Conservation (phyloP, 139 green algal species). For the Chlamydomonas incerta region DNA sequence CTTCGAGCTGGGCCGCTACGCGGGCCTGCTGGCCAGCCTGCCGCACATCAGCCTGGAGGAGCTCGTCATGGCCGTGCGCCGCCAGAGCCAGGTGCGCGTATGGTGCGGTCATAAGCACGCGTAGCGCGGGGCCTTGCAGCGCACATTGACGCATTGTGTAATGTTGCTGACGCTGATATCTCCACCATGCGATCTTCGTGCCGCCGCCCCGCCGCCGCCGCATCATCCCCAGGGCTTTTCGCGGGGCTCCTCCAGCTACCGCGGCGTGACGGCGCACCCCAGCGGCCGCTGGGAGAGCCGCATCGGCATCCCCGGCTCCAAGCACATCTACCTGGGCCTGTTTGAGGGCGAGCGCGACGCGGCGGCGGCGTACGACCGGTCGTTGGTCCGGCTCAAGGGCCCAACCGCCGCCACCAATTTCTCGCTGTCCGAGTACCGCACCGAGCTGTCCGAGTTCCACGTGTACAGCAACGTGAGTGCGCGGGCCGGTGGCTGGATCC, state of each 20-base stretch:
- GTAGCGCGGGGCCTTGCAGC: too few relatives aligned
- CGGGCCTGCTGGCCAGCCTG: slow-evolving; percentile 79
- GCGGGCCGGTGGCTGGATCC: too few relatives aligned
- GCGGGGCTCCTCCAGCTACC: slow-evolving; percentile 81
- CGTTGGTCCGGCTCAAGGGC: slow-evolving; percentile 78
- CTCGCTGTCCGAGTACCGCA: slow-evolving; percentile 39
- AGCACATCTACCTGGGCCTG: slow-evolving; percentile 87
- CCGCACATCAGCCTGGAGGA: slow-evolving; percentile 87
- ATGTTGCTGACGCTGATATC: too few relatives aligned
- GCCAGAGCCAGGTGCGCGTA: slow-evolving; percentile 70
- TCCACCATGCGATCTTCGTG: too few relatives aligned
- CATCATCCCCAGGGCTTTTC: slow-evolving; percentile 84
- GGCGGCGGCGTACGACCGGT: slow-evolving; percentile 69
- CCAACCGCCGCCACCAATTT: slow-evolving; percentile 87
- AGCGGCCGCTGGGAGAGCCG: slow-evolving; percentile 87
- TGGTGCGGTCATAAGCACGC: too few relatives aligned
- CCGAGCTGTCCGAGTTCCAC: slow-evolving; percentile 40
- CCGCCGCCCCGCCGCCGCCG: too few relatives aligned
- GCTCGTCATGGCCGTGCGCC: slow-evolving; percentile 91
- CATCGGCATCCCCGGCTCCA: slow-evolving; percentile 88
- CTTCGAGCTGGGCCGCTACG: slow-evolving; percentile 69
- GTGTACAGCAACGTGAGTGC: not conserved
- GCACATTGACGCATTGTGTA: too few relatives aligned
- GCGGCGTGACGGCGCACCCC: slow-evolving; percentile 90
- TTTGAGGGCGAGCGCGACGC: slow-evolving; percentile 71